Evolutionary conservation across 1,284 basidiomycete genomes (phyloP).

Genomic region (Sporisorium sorghi): DNA sequence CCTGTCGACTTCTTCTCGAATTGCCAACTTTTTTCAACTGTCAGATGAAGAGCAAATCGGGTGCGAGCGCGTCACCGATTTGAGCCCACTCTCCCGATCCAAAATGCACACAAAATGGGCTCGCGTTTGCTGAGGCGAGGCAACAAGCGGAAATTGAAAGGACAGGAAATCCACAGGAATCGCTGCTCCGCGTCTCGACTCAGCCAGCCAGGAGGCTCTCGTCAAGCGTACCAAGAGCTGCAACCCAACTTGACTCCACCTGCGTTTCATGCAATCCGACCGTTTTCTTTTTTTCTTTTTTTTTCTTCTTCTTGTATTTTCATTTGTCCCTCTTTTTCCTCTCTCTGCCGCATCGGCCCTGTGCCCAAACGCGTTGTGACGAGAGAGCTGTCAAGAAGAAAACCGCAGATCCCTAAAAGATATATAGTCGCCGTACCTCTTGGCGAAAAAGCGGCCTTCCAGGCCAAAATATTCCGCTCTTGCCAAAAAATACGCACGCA

Average conservation of each 20-base stretch:
- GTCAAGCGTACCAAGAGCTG: too few relatives aligned
- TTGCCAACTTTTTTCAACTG: conserved; percentile 17
- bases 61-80: neutral
- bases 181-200: neutral
- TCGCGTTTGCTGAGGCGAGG: conserved; percentile 1
- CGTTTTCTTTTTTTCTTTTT: neutral
- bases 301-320: neutral
- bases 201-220: too few relatives aligned
- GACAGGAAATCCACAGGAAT: too few relatives aligned
- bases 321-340: neutral
- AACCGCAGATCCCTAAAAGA: conserved; percentile 20
- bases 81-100: neutral
- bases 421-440: conserved; percentile 38
- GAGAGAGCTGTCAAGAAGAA: conserved; percentile 21
- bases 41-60: neutral
- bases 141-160: neutral
- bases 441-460: conserved; percentile 5
- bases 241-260: too few relatives aligned
- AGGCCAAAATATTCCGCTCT: conserved; percentile 12
- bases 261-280: neutral
- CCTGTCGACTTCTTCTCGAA: conserved; percentile 10
- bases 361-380: conserved; percentile 20
- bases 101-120: too few relatives aligned
- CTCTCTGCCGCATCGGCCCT: neutral
- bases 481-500: neutral